phyloP scores from a whole-genome alignment of 148 eudicot species.

The Vaccinium corymbosum region DNA sequence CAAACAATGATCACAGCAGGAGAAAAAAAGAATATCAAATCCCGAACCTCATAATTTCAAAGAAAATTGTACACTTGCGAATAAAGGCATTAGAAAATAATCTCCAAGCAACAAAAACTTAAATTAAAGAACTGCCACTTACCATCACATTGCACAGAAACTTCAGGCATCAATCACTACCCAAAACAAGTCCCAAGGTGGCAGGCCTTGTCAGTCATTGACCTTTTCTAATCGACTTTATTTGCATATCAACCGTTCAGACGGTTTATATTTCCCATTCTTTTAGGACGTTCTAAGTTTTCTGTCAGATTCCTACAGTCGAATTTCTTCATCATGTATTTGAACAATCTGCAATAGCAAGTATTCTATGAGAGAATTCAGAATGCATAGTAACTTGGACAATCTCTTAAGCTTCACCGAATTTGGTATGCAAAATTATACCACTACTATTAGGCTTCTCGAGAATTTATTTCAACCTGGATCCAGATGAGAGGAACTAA shows the following conservation, averaged over 20 bases:
- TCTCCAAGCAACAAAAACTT: not conserved
- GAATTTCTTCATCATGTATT: slow-evolving; percentile 60
- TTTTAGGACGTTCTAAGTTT: slow-evolving; percentile 65
- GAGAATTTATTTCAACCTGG: slow-evolving; percentile 71
- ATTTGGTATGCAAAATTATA: slow-evolving; percentile 42
- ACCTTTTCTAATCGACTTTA: slow-evolving; percentile 30
- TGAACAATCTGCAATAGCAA: slow-evolving; percentile 49
- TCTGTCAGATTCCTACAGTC: slow-evolving; percentile 68
- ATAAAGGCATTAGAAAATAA: not conserved
- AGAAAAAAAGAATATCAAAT: not conserved
- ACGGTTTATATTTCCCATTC: slow-evolving; percentile 55
- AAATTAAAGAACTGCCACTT: slow-evolving; percentile 17
- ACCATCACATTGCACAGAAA: slow-evolving; percentile 98
- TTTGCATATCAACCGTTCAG: slow-evolving; percentile 32
- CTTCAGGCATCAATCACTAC: slow-evolving; percentile 83
- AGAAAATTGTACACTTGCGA: not conserved
- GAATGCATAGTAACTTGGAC: slow-evolving; percentile 37
- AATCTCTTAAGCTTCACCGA: slow-evolving; percentile 56
- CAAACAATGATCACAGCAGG: not conserved
- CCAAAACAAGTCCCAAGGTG: slow-evolving; percentile 78
- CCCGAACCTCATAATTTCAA: not conserved
- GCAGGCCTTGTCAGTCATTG: slow-evolving; percentile 73
- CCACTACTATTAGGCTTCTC: slow-evolving; percentile 32
- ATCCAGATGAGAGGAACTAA: slow-evolving; percentile 30
- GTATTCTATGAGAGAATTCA: slow-evolving; percentile 28